Evolutionary conservation across 306 rosid genomes (phyloP), one percentile per base, ranked within the genome.

Genomic region (Macrotyloma uniflorum): DNA sequence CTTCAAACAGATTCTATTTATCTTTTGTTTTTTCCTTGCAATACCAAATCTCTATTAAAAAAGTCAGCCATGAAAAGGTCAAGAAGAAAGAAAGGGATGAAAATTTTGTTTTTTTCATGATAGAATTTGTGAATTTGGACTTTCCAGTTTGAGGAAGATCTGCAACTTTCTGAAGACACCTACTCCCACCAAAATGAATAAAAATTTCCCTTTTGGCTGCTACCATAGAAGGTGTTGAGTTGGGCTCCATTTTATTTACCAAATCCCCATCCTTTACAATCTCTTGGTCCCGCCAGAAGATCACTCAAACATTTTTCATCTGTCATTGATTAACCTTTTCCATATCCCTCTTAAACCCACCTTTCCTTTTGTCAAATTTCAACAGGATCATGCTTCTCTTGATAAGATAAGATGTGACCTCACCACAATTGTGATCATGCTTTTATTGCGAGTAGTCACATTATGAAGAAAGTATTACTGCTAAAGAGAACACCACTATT

Each of bases 121-220:
- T 47, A 16, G 58, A 70, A 71, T 63, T 50, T 23, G 38, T 20
- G 18, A 61, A 70, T 54, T 70, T 38, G 32, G 23, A 61, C 36
- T 47, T 5, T 43, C 20, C 76, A 13, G 16, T 35, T 75, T 42
- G 45, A 57, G 30, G 35, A 18, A 69, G 67, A 30, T 58, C n/a
- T 28, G 45, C 38, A 74, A 79, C 79, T 16, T 47, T 47, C 5
- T 26, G 45, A 30, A 35, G 43, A 18, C 49, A 63, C 67, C 78
- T 63, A 62, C 77, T 61, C 54, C 70, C 49, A 84, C 76, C 82
- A 38, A 77, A 71, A 67, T 53, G 24, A 61, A 14, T 15, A 2
- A 55, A 64, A 74, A 36, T 11, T 9, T 8, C 40, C 18, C 3
- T 61, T 64, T 75, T 70, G 38, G 63, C 73, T 69, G 79, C 84